Percentiles rank a stretch among this genome's conserved stretches.
These are phyloP conservation scores for Clarkia xantiana DNA, from an alignment of 345 rosid species.

Conservation along the genomic window DNA sequence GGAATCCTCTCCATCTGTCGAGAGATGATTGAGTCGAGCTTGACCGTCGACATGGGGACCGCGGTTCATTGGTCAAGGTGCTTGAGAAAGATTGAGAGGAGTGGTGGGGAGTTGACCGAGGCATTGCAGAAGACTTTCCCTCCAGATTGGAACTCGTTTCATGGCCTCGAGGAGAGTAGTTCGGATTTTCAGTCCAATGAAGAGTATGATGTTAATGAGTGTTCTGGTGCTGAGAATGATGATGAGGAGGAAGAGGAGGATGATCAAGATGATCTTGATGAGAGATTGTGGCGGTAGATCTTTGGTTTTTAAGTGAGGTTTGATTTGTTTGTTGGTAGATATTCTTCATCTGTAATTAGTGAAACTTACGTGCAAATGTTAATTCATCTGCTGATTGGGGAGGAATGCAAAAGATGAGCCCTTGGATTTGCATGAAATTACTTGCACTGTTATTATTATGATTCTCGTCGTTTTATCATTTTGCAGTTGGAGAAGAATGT, in stretches of 20 bases:
- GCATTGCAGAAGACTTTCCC: constrained; percentile 87
- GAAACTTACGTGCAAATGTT: too few relatives aligned
- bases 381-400: too few relatives aligned
- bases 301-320: not conserved
- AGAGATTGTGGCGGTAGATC: not conserved
- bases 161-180: constrained; percentile 21
- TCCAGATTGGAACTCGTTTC: constrained; percentile 65
- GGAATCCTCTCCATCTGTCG: constrained; percentile 44
- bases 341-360: too few relatives aligned
- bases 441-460: too few relatives aligned
- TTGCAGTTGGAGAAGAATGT: too few relatives aligned
- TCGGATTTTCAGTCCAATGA: too few relatives aligned
- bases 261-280: constrained; percentile 10
- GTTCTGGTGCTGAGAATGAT: constrained; percentile 10
- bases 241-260: constrained; percentile 12
- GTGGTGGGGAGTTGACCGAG: constrained; percentile 85
- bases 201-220: constrained; percentile 22
- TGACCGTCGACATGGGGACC: constrained; percentile 86
- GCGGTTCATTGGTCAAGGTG: constrained; percentile 89
- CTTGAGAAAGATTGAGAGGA: constrained; percentile 69
- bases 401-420: too few relatives aligned
- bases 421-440: too few relatives aligned
- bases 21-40: constrained; percentile 64
- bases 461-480: too few relatives aligned
- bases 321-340: not conserved